Evolutionary conservation across 768 basidiomycete species (phyloP), one percentile per base, ranked within the genome.

Genomic region (Coprinellus micaceus): DNA sequence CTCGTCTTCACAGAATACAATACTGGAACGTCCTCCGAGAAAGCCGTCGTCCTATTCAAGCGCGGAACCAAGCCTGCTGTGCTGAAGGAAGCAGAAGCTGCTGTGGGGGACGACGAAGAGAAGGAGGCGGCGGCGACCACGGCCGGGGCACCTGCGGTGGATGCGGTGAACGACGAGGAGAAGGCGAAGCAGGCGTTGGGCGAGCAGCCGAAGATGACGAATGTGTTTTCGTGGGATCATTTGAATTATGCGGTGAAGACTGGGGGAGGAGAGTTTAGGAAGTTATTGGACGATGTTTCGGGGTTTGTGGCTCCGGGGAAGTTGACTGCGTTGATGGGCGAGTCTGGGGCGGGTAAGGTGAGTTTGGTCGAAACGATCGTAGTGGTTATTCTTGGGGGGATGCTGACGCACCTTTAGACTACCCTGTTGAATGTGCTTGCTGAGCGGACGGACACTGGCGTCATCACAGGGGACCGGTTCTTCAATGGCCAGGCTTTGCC

Each of bases 231-330:
- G 1, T 97, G 91, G 90, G 78, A 84, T 52, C 74, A 83, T 58
- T 59, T 92, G 47, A 73, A 76, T 54, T 95, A 94, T 66, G 79
- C 78, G 29, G 84, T 94, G 0, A 74, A 79, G 1, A 74, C 84
- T 15, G 33, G 33, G 33, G 58, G 71, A 2, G 77, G 76, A 3
- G 81, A 79, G 5, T 63, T 69, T 21, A 72, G 80, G 36, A 70
- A 68, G 28, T 74, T 93, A 1, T 73, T 93, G 53, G 80, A 91
- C 59, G 79, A 89, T 45, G 78, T 94, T 12, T 88, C 84, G 26
- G 91, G 91, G 0, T 94, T 80, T 67, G 90, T 91, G 19, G 82
- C 82, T 10, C 93, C 91, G 0, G 92, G 93, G 4, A 91, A 82
- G 57, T 69, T 93, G 55, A 90, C 88, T 0, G 88, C 88, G 52